Conservation (phyloP, 2,329 filamentous ascomycete genomes). For the Drechmeria coniospora region DNA sequence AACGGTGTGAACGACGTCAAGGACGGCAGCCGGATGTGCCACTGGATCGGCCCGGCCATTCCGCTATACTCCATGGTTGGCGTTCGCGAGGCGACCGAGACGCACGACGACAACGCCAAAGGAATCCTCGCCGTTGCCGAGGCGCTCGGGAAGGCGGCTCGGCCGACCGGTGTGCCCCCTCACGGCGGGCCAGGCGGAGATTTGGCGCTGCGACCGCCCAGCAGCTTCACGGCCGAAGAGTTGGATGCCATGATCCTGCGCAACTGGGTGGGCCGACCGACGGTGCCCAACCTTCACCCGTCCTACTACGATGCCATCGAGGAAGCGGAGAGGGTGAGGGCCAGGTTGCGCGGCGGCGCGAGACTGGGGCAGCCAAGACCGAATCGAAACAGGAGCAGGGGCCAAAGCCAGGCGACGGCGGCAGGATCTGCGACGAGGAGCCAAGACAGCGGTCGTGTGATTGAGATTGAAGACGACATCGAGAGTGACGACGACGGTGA, state of each 20-base stretch:
- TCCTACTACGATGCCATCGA: no score
- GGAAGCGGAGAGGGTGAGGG: no score
- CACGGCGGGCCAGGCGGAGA: slow-evolving; percentile 1
- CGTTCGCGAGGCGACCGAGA: not conserved
- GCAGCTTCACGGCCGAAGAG: slow-evolving; percentile 1
- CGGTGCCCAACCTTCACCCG: no score
- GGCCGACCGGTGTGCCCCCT: slow-evolving; percentile 1
- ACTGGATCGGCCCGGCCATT: slow-evolving; percentile 11
- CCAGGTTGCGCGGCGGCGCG: not conserved
- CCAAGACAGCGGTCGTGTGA: no score
- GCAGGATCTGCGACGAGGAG: no score
- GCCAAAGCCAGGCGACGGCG: no score
- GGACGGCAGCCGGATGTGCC: slow-evolving; percentile 9
- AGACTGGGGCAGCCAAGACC: not conserved
- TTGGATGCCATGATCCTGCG: not conserved
- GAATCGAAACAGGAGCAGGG: no score
- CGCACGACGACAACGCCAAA: slow-evolving; percentile 1
- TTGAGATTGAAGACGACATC: not conserved
- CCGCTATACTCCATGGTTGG: slow-evolving; percentile 6
- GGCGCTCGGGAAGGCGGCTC: not conserved
- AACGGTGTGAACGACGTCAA: slow-evolving; percentile 13
- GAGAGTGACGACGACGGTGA: not conserved
- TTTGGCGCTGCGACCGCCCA: not conserved
- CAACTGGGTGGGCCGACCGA: no score
- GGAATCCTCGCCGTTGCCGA: slow-evolving; percentile 1